A percentile compares a stretch with the other conserved stretches of the same genome.
phyloP scores from a whole-genome alignment of 306 rosid genomes.

The Senna tora region DNA sequence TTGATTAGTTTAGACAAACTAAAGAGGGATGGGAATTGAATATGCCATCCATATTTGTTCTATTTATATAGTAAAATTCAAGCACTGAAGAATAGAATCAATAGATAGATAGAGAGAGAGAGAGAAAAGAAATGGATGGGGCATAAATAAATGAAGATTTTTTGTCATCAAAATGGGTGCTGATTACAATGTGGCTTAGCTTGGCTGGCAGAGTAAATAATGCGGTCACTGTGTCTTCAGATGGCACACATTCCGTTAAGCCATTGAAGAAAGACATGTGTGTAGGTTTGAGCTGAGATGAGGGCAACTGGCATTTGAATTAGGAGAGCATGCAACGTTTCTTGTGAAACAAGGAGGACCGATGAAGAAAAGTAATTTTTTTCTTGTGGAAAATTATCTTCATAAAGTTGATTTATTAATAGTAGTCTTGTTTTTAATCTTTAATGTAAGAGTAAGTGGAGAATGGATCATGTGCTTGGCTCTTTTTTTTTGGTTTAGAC shows the following conservation, averaged over 20 bases:
- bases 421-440: no score
- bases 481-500: no score
- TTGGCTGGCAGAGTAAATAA: background rate
- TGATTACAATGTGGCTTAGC: background rate
- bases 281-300: background rate
- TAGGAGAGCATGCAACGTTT: background rate
- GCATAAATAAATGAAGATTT: background rate
- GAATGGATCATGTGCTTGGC: no score
- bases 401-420: no score
- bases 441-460: no score
- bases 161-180: background rate
- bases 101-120: no score
- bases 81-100: background rate
- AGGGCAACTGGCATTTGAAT: background rate
- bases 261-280: constrained; percentile 2
- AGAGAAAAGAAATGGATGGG: background rate
- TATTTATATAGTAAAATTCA: no score
- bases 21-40: background rate
- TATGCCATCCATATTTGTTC: background rate
- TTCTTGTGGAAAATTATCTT: no score
- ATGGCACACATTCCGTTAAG: background rate
- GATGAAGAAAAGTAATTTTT: no score
- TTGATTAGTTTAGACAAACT: background rate
- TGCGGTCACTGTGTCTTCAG: background rate
- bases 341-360: background rate